Conservation (phyloP, 2,329 filamentous ascomycete species). For the Rhinocladiella mackenziei region DNA sequence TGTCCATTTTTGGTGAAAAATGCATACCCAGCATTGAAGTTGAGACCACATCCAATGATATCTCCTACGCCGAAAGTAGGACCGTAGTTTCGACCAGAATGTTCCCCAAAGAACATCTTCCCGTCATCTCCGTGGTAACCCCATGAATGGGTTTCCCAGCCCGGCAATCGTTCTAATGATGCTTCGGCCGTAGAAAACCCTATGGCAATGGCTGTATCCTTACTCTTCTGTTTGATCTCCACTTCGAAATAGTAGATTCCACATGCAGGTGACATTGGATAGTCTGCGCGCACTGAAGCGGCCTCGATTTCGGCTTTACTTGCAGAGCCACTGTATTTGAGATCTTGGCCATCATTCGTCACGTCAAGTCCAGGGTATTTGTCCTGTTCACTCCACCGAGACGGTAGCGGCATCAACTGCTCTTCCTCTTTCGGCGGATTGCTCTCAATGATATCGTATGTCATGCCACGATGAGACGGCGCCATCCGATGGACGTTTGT, state of each 20-base stretch:
- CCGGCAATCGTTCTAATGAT: conserved; percentile 57
- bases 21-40: conserved; percentile 57
- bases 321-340: conserved; percentile 56
- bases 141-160: conserved; percentile 64
- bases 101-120: conserved; percentile 57
- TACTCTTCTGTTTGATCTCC: conserved; percentile 61
- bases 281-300: conserved; percentile 74
- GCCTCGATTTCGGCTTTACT: conserved; percentile 69
- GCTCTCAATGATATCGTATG: conserved; percentile 80
- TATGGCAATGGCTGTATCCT: conserved; percentile 57
- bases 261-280: conserved; percentile 81
- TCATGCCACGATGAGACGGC: conserved; percentile 69
- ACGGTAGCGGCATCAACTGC: conserved; percentile 66
- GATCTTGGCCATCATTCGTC: conserved; percentile 66
- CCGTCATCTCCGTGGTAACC: conserved; percentile 66
- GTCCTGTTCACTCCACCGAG: conserved; percentile 76
- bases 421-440: conserved; percentile 59
- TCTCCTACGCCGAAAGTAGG: conserved; percentile 57
- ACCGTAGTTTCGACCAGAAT: conserved; percentile 55
- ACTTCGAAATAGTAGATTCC: conserved; percentile 94
- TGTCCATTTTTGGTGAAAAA: conserved; percentile 64
- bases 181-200: conserved; percentile 60
- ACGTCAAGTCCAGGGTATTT: conserved; percentile 72
- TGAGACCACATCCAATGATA: conserved; percentile 62
- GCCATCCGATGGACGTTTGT: conserved; percentile 56